Conservation (phyloP, 208 protist genomes). For the Tetramitus jugosus region DNA sequence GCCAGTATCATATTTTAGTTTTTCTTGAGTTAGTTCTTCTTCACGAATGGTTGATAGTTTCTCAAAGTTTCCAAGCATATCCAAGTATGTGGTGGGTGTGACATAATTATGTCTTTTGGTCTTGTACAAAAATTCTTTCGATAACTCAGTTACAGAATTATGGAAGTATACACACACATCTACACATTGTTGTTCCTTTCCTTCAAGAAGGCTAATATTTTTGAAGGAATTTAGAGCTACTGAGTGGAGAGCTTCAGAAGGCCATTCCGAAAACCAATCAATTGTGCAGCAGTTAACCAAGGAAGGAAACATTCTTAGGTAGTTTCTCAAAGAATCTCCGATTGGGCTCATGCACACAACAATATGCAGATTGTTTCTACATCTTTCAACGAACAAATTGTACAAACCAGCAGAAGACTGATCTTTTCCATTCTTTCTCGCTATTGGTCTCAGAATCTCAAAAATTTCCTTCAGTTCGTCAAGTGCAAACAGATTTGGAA, state of each 20-base stretch:
- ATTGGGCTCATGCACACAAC: conserved; percentile 92
- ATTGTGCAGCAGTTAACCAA: conserved; percentile 96
- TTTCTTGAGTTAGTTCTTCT: conserved; percentile 58
- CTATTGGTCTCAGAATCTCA: conserved; percentile 28
- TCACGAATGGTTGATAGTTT: conserved; percentile 66
- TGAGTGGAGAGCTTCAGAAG: conserved; percentile 78
- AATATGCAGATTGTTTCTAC: conserved; percentile 84
- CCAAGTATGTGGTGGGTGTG: conserved; percentile 85
- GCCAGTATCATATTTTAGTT: conserved; percentile 79
- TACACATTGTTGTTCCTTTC: conserved; percentile 47
- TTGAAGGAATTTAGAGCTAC: conserved; percentile 74
- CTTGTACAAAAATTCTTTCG: conserved; percentile 72
- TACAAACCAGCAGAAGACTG: conserved; percentile 70
- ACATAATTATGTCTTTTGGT: conserved; percentile 76
- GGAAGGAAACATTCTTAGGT: conserved; percentile 90
- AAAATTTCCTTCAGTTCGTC: conserved; percentile 44
- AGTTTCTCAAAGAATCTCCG: conserved; percentile 80
- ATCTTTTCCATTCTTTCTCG: conserved; percentile 7
- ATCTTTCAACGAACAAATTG: conserved; percentile 77
- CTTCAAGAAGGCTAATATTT: conserved; percentile 46
- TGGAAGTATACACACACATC: conserved; percentile 87
- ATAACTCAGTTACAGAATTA: conserved; percentile 75
- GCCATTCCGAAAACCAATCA: conserved; percentile 96
- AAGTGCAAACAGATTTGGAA: conserved; percentile 49
- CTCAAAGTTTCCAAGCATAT: conserved; percentile 85